Conservation (phyloP, 2,329 filamentous ascomycete species). For the Pseudogymnoascus sp. region DNA sequence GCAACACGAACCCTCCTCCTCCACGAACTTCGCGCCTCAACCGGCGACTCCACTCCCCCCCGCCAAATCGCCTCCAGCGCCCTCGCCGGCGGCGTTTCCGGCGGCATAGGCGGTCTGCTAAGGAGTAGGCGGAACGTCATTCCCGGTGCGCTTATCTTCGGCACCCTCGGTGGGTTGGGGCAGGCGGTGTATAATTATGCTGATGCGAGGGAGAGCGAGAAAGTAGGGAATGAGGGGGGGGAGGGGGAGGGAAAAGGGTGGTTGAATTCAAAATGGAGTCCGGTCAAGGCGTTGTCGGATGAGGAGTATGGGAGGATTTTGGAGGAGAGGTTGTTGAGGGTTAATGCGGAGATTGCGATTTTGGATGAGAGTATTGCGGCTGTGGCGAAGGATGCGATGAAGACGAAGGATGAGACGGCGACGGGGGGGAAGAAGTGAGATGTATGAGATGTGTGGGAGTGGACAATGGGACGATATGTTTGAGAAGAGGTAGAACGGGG, state of each 20-base stretch:
- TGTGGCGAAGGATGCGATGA: background rate
- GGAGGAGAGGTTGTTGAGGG: constrained; percentile 58
- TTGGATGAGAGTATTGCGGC: constrained; percentile 62
- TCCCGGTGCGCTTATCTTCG: constrained; percentile 52
- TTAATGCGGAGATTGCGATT: constrained; percentile 71
- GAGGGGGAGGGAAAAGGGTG: constrained; percentile 34
- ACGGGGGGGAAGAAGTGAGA: background rate
- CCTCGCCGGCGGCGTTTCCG: constrained; percentile 63
- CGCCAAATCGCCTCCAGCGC: constrained; percentile 61
- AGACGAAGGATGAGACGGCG: background rate
- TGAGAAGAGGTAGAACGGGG: background rate
- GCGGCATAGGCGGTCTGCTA: constrained; percentile 51
- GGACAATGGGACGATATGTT: background rate
- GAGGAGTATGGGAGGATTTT: constrained; percentile 65
- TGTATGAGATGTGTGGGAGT: background rate
- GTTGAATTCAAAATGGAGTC: constrained; percentile 60
- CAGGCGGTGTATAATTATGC: constrained; percentile 47
- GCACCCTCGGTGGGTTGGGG: constrained; percentile 46
- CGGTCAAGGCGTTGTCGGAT: constrained; percentile 61
- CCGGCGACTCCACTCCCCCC: constrained; percentile 42
- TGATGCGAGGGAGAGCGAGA: constrained; percentile 31
- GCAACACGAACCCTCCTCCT: constrained; percentile 42
- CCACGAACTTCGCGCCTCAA: constrained; percentile 35
- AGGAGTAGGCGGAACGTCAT: constrained; percentile 46
- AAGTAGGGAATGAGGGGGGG: constrained; percentile 20